Percentiles rank a stretch among this genome's conserved stretches.
These are phyloP conservation scores for Dioszegia crocea DNA, from an alignment of 768 basidiomycete genomes.

Conservation along the genomic window DNA sequence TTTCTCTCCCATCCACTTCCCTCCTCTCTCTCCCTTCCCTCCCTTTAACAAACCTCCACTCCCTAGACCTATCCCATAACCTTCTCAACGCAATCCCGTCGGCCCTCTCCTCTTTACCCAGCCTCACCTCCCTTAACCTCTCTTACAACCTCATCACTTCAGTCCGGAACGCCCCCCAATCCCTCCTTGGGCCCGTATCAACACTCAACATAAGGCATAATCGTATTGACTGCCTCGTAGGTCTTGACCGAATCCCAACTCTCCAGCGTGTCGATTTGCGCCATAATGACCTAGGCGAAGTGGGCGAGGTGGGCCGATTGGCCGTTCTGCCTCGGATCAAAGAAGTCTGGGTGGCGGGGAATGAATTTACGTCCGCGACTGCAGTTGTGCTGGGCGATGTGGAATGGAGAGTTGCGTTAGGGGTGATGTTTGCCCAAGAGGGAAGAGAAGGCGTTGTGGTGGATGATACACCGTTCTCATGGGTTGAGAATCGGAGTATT, in stretches of 20 bases:
- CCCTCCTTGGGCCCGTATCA: conserved; percentile 69
- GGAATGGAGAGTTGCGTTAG: conserved; percentile 72
- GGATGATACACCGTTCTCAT: conserved; percentile 57
- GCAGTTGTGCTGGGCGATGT: conserved; percentile 49
- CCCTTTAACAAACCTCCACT: conserved; percentile 56
- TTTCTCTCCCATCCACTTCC: conserved; percentile 18
- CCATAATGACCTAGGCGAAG: conserved; percentile 72
- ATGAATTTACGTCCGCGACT: conserved; percentile 62
- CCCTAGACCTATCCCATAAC: conserved; percentile 86
- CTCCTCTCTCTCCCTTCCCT: conserved; percentile 36
- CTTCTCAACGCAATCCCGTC: conserved; percentile 81
- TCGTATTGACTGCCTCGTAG: conserved; percentile 89
- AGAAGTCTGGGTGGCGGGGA: conserved; percentile 74
- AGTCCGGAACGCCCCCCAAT: conserved; percentile 73
- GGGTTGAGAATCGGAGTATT: conserved; percentile 41
- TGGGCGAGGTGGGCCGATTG: conserved; percentile 76
- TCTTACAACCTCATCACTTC: conserved; percentile 98
- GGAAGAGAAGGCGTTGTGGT: conserved; percentile 64
- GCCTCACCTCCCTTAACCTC: conserved; percentile 87
- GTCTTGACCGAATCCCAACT: conserved; percentile 79
- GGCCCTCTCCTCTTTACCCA: conserved; percentile 67
- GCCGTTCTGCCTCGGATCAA: conserved; percentile 71
- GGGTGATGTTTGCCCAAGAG: conserved; percentile 78
- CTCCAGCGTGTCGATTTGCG: conserved; percentile 82
- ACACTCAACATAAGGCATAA: conserved; percentile 77